phyloP scores from a whole-genome alignment of 192 early-diverging fungal species.

The Coemansia reversa region DNA sequence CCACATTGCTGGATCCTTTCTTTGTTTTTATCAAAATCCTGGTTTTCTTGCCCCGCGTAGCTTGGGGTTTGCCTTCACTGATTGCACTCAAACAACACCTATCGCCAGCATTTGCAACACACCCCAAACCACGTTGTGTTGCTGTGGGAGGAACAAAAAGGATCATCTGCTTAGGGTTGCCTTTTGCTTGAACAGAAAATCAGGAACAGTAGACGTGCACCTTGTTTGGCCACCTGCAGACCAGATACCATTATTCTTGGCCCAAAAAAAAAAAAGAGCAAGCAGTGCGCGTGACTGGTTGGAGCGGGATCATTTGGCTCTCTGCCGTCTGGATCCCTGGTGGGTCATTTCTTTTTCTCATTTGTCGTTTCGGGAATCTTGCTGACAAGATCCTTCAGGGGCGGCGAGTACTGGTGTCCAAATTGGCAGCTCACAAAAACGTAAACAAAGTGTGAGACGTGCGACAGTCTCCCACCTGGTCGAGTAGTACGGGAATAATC shows the following conservation, averaged over 20 bases:
- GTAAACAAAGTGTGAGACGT: slow-evolving; percentile 1
- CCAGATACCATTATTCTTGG: too few species aligned
- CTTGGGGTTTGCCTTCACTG: slow-evolving; percentile 1
- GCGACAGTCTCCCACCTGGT: too few species aligned
- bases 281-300: too few species aligned
- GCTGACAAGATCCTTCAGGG: too few species aligned
- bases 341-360: too few species aligned
- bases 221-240: not conserved
- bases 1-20: not conserved
- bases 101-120: not conserved
- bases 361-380: too few species aligned
- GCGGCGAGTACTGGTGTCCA: too few species aligned
- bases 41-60: slow-evolving; percentile 1
- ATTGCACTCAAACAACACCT: not conserved
- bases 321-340: too few species aligned
- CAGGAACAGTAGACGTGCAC: not conserved
- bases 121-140: not conserved
- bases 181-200: not conserved
- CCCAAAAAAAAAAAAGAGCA: too few species aligned
- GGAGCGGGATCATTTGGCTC: too few species aligned
- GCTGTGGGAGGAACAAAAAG: not conserved
- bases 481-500: not conserved
- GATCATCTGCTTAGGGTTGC: not conserved
- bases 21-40: not conserved
- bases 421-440: not conserved